Conservation (phyloP, 2,329 filamentous ascomycete genomes). For the Cryphonectria radicalis region DNA sequence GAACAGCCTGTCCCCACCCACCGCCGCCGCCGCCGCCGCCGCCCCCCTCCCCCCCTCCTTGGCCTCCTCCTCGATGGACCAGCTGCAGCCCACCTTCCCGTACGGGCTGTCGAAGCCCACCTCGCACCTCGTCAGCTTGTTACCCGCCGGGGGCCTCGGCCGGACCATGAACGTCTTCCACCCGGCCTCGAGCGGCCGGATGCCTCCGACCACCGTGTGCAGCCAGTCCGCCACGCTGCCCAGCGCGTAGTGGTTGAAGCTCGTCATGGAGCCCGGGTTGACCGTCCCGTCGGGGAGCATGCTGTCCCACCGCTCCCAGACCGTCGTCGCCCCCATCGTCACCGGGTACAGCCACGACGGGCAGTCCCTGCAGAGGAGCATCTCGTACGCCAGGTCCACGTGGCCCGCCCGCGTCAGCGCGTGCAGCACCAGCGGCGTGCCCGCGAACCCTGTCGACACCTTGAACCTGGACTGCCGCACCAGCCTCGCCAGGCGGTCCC, state of each 20-base stretch:
- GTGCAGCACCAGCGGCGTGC: slow-evolving; percentile 28
- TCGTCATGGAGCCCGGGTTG: slow-evolving; percentile 46
- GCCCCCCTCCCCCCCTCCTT: too few relatives aligned
- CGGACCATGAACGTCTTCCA: slow-evolving; percentile 38
- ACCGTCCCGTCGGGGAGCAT: slow-evolving; percentile 43
- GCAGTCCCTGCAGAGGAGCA: slow-evolving; percentile 50
- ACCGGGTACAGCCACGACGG: slow-evolving; percentile 46
- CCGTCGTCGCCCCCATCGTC: slow-evolving; percentile 44
- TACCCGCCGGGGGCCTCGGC: slow-evolving; percentile 36
- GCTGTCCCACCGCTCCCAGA: slow-evolving; percentile 49
- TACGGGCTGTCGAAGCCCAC: slow-evolving; percentile 27
- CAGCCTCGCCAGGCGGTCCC: slow-evolving; percentile 28
- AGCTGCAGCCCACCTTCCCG: slow-evolving; percentile 22
- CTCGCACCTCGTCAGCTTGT: slow-evolving; percentile 31
- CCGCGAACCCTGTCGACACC: slow-evolving; percentile 28
- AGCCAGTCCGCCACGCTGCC: slow-evolving; percentile 45
- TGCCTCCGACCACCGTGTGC: slow-evolving; percentile 41
- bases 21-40: background rate
- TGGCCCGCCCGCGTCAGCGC: slow-evolving; percentile 34
- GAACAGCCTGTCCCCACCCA: slow-evolving; percentile 4
- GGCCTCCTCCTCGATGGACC: slow-evolving; percentile 10
- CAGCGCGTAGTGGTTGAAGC: slow-evolving; percentile 48
- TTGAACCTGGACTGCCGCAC: slow-evolving; percentile 19
- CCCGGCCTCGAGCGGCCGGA: slow-evolving; percentile 36
- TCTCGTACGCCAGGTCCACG: slow-evolving; percentile 47